phyloP scores from a whole-genome alignment of 1,139 yeast species.

The Kluyveromyces marxianus region DNA sequence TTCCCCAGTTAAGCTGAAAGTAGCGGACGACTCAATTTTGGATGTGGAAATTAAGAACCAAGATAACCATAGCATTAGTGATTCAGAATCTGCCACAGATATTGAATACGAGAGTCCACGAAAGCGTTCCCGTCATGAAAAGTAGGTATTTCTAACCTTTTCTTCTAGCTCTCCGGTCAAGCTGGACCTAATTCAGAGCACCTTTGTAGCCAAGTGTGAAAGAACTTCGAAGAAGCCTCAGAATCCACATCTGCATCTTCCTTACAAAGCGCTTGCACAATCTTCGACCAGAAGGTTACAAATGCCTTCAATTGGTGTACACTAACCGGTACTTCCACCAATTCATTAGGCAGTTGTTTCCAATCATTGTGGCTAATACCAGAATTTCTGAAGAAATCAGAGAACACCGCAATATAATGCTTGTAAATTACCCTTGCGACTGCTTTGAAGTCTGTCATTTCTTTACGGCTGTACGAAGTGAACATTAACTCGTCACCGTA shows the following conservation, averaged over 20 bases:
- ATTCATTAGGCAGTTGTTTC: slow-evolving; percentile 22
- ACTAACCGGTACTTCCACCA: slow-evolving; percentile 30
- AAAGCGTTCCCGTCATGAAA: not conserved
- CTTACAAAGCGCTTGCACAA: slow-evolving; percentile 38
- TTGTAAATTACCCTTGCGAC: slow-evolving; percentile 38
- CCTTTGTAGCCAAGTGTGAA: slow-evolving; percentile 36
- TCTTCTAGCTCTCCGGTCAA: not conserved
- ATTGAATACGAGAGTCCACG: slow-evolving; percentile 3
- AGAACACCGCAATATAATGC: slow-evolving; percentile 55
- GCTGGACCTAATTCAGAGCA: slow-evolving; percentile 3
- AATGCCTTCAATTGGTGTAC: slow-evolving; percentile 34
- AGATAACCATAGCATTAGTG: not conserved
- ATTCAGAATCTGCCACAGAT: slow-evolving; percentile 2
- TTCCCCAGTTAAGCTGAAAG: too few species aligned
- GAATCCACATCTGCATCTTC: slow-evolving; percentile 37
- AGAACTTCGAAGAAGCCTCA: slow-evolving; percentile 34
- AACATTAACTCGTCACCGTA: slow-evolving; percentile 54
- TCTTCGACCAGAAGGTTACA: slow-evolving; percentile 44
- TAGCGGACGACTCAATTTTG: too few species aligned
- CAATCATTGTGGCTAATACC: slow-evolving; percentile 23
- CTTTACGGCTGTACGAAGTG: slow-evolving; percentile 38
- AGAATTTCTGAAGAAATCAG: slow-evolving; percentile 35
- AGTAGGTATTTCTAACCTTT: not conserved
- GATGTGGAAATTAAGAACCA: too few species aligned
- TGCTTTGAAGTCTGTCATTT: slow-evolving; percentile 35